Base-by-base conservation (phyloP, 2,329 filamentous ascomycete species). In the Pyrenochaeta sp. region DNA sequence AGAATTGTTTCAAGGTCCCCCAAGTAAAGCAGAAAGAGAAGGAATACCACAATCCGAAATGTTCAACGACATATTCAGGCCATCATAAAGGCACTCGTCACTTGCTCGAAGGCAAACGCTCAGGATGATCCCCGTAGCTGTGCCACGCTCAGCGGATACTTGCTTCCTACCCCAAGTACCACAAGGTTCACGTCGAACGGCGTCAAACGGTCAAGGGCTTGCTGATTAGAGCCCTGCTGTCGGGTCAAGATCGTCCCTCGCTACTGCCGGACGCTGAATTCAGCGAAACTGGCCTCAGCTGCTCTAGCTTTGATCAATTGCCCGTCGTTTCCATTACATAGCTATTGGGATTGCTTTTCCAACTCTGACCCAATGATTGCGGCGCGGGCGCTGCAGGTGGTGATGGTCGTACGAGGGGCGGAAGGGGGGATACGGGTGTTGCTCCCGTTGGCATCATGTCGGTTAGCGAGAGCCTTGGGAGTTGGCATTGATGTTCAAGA, bases 131-230 rank as follows among this genome's bases (percentile, higher is more conserved):
- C 28, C 9, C 24, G 10, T 4, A 45, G 19, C 43, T 27, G 43
- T 45, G 27, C 19, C 43, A 45, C 43, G 12, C 10, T 45, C 22
- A 45, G n/a, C 43, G 34, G 30, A 15, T 27, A 40, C 47, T 50
- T 50, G 36, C 47, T 50, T 50, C 39, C 36, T 50, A 19, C 47
- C 24, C 25, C 47, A 50, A 15, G 24, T 24, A 25, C 3, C 47
- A 39, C 47, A 50, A 7, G 47, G 47, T 27, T 32, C 47, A 39
- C n/a, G 47, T 37, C n/a, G 12, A 25, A 30, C 25, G 25, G n/a
- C 12, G 8, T 28, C 30, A 19, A 39, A 50, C 43, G 27, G 43
- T 15, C 43, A 19, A 30, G 22, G 7, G 43, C 19, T 9, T 13
- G 10, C 24, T 24, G 22, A 24, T 3, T 10, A 24, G 24, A 24